Evolutionary conservation across 257 asterid species (phyloP).

Genomic region (Nicotiana noctiflora): DNA sequence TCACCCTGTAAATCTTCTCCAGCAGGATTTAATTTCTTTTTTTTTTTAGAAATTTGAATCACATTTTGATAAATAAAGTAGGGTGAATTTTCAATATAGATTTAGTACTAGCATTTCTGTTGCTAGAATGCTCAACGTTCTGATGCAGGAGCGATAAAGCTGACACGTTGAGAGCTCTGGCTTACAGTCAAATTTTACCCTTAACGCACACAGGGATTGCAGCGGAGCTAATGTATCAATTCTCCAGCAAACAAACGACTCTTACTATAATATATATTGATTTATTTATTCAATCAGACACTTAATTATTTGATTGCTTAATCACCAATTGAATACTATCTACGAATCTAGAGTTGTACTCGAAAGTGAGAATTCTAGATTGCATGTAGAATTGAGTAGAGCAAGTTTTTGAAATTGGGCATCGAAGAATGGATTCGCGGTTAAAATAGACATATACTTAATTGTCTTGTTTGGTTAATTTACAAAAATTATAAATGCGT

Average conservation of each 20-base stretch:
- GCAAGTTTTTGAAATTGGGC: no score
- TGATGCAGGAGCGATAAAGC: conserved; percentile 21
- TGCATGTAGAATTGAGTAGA: no score
- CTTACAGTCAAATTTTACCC: conserved; percentile 10
- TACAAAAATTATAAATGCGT: no score
- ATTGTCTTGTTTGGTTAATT: no score
- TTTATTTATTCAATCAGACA: no score
- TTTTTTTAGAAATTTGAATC: background rate
- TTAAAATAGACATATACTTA: no score
- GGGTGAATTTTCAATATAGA: background rate
- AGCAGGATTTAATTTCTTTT: background rate
- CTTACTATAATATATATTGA: no score
- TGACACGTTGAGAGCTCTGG: conserved; percentile 14
- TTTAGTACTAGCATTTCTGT: background rate
- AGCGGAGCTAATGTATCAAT: conserved; percentile 22
- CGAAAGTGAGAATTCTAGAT: no score
- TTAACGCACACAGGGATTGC: conserved; percentile 17
- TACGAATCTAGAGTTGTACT: no score
- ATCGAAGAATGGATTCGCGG: no score
- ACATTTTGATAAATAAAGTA: background rate
- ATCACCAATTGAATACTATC: no score
- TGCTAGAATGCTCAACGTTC: background rate
- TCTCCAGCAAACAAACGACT: conserved; percentile 14
- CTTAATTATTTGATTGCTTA: no score
- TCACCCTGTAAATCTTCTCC: conserved; percentile 16